Conservation (phyloP, 1,139 yeast genomes). For the Taphrina populina region DNA sequence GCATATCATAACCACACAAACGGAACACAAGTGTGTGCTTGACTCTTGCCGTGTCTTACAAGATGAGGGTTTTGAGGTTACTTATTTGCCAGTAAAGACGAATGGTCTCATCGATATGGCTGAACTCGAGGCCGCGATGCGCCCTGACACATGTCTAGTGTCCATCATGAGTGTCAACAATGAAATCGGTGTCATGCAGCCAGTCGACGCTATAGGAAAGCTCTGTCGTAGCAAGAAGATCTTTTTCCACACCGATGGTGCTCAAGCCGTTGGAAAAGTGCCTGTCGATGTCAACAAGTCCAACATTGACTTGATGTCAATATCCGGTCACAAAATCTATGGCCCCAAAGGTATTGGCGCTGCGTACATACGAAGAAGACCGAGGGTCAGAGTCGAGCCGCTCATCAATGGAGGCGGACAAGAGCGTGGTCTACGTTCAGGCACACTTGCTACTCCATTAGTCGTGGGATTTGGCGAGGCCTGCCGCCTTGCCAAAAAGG, state of each 20-base stretch:
- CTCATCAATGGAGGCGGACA: conserved; percentile 98
- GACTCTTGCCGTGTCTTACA: conserved; percentile 93
- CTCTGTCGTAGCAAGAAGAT: conserved; percentile 83
- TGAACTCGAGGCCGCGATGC: conserved; percentile 74
- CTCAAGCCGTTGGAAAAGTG: conserved; percentile 95
- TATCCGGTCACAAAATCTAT: conserved; percentile 92
- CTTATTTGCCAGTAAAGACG: conserved; percentile 77
- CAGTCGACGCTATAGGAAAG: conserved; percentile 86
- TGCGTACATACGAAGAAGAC: conserved; percentile 90
- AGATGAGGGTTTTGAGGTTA: conserved; percentile 95
- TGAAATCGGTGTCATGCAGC: conserved; percentile 97
- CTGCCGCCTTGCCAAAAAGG: conserved; percentile 74
- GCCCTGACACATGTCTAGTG: conserved; percentile 87
- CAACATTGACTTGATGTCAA: conserved; percentile 89
- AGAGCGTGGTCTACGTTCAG: conserved; percentile 96
- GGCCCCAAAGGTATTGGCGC: conserved; percentile 99
- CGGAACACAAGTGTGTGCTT: conserved; percentile 96
- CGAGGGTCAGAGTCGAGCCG: conserved; percentile 95
- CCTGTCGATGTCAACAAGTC: conserved; percentile 87
- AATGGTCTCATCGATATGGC: conserved; percentile 81
- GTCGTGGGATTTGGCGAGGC: conserved; percentile 98
- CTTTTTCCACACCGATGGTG: conserved; percentile 97
- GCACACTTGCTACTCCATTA: conserved; percentile 93
- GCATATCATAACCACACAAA: conserved; percentile 92
- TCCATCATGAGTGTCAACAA: conserved; percentile 98